These are phyloP conservation scores for Nitzschia palea DNA, from an alignment of 108 stramenopile genomes.

Conservation along the genomic window DNA sequence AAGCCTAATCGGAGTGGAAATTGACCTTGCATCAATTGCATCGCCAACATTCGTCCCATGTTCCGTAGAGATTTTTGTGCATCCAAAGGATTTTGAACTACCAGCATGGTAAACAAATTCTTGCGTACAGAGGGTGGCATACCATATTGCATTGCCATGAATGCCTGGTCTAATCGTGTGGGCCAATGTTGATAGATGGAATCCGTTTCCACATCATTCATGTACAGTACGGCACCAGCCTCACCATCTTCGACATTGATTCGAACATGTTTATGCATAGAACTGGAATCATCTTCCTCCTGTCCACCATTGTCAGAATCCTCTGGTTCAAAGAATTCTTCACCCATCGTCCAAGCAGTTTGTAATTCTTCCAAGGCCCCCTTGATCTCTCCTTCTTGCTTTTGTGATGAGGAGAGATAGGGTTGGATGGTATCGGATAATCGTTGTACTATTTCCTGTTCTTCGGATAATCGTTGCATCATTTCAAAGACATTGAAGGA, in stretches of 20 bases:
- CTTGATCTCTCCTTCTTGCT: background rate
- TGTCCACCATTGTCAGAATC: conserved; percentile 26
- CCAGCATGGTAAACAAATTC: conserved; percentile 78
- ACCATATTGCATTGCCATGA: conserved; percentile 75
- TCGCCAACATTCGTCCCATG: conserved; percentile 32
- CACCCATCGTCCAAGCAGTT: conserved; percentile 59
- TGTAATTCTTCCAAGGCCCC: conserved; percentile 47
- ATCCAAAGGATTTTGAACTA: conserved; percentile 63
- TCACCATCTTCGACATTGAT: conserved; percentile 83
- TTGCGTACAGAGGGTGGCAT: conserved; percentile 69
- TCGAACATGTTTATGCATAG: conserved; percentile 37
- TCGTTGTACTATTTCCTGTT: conserved; percentile 50
- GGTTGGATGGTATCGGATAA: conserved; percentile 45
- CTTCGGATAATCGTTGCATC: conserved; percentile 62
- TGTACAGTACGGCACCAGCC: conserved; percentile 64
- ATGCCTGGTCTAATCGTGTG: conserved; percentile 51
- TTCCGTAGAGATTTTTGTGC: conserved; percentile 9
- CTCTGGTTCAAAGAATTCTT: conserved; percentile 32
- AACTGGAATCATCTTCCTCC: conserved; percentile 17
- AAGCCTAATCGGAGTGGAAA: conserved; percentile 68
- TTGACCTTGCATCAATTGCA: conserved; percentile 57
- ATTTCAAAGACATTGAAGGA: conserved; percentile 88
- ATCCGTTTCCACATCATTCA: conserved; percentile 86
- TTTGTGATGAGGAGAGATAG: conserved; percentile 7
- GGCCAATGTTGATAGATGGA: conserved; percentile 62